These are phyloP conservation scores for Solanum hybrid DNA, from an alignment of 305 asterid genomes.

Conservation along the genomic window DNA sequence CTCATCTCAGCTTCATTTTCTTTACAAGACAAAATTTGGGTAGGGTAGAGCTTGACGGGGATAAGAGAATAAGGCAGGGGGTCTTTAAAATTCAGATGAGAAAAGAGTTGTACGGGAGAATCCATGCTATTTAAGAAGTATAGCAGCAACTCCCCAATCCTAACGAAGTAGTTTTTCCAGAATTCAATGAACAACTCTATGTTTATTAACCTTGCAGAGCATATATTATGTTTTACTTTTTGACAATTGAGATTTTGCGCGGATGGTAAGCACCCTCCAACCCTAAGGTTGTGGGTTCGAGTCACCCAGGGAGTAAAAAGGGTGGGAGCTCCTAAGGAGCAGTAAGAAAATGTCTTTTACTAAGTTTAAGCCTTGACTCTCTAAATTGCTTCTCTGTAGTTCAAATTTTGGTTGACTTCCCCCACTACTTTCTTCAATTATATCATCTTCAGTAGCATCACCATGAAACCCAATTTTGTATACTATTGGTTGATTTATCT, in stretches of 20 bases:
- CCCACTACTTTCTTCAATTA: background rate
- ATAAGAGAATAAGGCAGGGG: background rate
- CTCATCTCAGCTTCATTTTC: background rate
- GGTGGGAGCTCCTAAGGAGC: background rate
- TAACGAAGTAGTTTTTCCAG: background rate
- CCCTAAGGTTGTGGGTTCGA: background rate
- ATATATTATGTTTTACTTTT: background rate
- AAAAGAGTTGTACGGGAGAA: background rate
- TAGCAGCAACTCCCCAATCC: background rate
- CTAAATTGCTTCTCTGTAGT: background rate
- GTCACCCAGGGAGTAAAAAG: background rate
- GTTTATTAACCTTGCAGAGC: background rate
- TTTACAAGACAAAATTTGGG: background rate
- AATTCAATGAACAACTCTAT: background rate
- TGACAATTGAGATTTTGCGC: background rate
- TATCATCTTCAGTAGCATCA: background rate
- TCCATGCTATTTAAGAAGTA: conserved; percentile 10
- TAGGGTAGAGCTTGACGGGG: background rate
- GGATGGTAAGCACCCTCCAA: background rate
- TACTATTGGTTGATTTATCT: background rate
- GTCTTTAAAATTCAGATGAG: background rate
- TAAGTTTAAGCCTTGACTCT: background rate
- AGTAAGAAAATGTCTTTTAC: background rate
- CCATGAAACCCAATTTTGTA: background rate
- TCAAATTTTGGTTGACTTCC: background rate